phyloP scores from a whole-genome alignment of 1,139 yeast species.

The Kodamaea ohmeri region DNA sequence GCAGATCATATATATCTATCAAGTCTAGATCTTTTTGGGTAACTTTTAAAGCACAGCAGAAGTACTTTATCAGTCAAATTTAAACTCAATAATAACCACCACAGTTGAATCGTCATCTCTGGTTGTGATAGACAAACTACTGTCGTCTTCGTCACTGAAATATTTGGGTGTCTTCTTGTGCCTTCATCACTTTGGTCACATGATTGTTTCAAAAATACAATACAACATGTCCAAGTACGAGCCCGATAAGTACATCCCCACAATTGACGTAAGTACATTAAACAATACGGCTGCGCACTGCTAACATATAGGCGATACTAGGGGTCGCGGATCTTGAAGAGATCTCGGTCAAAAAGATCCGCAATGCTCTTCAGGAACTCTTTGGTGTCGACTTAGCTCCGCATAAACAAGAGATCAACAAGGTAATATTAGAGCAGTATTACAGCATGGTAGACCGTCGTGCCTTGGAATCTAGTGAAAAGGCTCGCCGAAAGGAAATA shows the following conservation, averaged over 20 bases:
- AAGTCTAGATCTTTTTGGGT: too few species aligned
- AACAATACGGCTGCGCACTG: not conserved
- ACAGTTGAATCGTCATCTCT: too few species aligned
- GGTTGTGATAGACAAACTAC: too few species aligned
- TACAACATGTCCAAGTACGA: conserved; percentile 15
- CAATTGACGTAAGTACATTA: conserved; percentile 59
- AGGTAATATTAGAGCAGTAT: conserved; percentile 59
- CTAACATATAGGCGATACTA: conserved; percentile 57
- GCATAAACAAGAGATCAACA: conserved; percentile 57
- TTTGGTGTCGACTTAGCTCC: conserved; percentile 55
- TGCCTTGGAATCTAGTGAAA: conserved; percentile 28
- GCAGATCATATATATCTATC: too few species aligned
- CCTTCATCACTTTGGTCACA: not conserved
- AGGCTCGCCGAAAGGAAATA: conserved; percentile 30
- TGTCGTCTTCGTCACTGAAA: not conserved
- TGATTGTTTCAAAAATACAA: not conserved
- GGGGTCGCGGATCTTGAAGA: conserved; percentile 71
- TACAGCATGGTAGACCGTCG: conserved; percentile 43
- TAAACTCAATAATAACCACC: too few species aligned
- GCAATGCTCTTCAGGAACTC: conserved; percentile 68
- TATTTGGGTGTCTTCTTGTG: too few species aligned
- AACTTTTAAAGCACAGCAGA: too few species aligned
- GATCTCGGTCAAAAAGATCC: conserved; percentile 68
- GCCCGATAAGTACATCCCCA: conserved; percentile 50
- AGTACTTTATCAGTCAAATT: too few species aligned